These are phyloP conservation scores for Cyphellophora attinorum DNA, from an alignment of 2,329 filamentous ascomycete species.

Conservation along the genomic window DNA sequence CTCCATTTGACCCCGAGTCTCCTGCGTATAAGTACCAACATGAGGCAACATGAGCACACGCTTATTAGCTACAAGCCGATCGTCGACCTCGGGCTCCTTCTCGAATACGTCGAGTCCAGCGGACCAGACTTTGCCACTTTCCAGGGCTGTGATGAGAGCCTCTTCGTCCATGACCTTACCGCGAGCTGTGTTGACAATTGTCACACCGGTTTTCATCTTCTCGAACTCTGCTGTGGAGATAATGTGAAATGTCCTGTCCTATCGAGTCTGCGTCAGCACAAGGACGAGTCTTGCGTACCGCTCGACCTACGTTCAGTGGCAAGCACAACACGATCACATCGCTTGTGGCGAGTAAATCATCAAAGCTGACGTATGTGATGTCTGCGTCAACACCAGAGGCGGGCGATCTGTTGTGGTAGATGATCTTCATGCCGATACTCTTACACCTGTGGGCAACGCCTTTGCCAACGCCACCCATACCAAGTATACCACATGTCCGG, in stretches of 20 bases:
- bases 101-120: slow-evolving; percentile 61
- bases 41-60: slow-evolving; percentile 11
- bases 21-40: too few relatives aligned
- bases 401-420: slow-evolving; percentile 18
- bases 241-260: too few relatives aligned
- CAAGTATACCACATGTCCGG: slow-evolving; percentile 69
- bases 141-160: slow-evolving; percentile 59
- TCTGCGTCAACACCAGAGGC: slow-evolving; percentile 47
- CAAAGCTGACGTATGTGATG: slow-evolving; percentile 67
- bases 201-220: slow-evolving; percentile 65
- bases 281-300: too few relatives aligned
- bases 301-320: slow-evolving; percentile 68
- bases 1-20: too few relatives aligned
- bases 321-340: slow-evolving; percentile 74
- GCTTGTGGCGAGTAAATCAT: slow-evolving; percentile 58
- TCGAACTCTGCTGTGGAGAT: too few relatives aligned
- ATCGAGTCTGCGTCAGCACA: too few relatives aligned
- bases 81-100: slow-evolving; percentile 4
- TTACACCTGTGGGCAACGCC: slow-evolving; percentile 50
- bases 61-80: slow-evolving; percentile 1
- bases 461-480: slow-evolving; percentile 76
- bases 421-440: slow-evolving; percentile 20
- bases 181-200: slow-evolving; percentile 68
- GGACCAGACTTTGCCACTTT: slow-evolving; percentile 61
- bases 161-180: slow-evolving; percentile 72